Conservation (phyloP, 768 basidiomycete genomes). For the Kwoniella dejecticola region DNA sequence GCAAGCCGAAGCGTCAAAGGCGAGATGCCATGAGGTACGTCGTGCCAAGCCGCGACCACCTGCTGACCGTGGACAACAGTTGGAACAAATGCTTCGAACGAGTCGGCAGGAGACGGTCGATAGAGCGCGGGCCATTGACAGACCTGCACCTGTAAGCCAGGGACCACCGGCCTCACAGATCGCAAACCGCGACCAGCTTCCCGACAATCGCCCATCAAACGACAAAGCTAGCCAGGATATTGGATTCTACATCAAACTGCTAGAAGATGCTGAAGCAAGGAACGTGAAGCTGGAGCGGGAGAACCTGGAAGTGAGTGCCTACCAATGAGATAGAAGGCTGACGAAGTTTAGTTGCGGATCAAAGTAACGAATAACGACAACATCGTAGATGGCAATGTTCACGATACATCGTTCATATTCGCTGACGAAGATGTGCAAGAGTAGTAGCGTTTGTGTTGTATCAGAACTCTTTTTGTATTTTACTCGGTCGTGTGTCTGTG, state of each 20-base stretch:
- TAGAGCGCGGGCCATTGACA: conserved; percentile 5
- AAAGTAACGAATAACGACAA: not conserved
- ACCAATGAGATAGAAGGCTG: not conserved
- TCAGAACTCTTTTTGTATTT: not conserved
- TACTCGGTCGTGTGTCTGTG: not conserved
- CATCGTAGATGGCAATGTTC: not conserved
- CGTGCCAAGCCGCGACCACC: not conserved
- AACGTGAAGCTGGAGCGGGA: conserved; percentile 30
- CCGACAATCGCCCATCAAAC: not conserved
- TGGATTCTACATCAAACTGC: conserved; percentile 7
- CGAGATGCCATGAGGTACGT: conserved; percentile 27
- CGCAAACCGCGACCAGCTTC: not conserved
- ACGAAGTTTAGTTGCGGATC: conserved; percentile 7
- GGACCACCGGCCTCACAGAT: not conserved
- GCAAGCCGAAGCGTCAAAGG: conserved; percentile 29
- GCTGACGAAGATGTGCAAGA: conserved; percentile 3
- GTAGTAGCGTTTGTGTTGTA: not conserved
- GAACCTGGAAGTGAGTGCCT: conserved; percentile 33
- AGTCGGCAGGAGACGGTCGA: conserved; percentile 20
- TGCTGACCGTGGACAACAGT: not conserved
- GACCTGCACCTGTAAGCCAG: no score
- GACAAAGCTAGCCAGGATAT: conserved; percentile 2
- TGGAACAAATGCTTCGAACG: conserved; percentile 28
- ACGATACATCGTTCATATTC: not conserved
- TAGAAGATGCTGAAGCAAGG: conserved; percentile 28